Percentiles rank a stretch among this genome's conserved stretches.
These are phyloP conservation scores for Diaporthe capsici DNA, from an alignment of 2,329 filamentous ascomycete genomes.

Conservation along the genomic window DNA sequence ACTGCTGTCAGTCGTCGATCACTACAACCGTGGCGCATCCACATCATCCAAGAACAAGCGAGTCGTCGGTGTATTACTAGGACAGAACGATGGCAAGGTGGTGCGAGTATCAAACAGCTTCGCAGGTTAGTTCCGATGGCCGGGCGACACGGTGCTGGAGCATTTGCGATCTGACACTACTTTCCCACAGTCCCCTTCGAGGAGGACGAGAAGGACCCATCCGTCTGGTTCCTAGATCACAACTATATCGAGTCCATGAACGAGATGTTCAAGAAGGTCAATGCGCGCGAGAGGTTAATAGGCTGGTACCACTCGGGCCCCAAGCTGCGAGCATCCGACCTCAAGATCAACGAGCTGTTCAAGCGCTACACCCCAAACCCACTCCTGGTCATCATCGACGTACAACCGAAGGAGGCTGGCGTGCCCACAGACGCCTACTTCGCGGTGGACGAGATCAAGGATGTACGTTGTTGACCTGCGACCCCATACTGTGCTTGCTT, in stretches of 20 bases:
- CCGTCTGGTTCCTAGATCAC: conserved; percentile 99
- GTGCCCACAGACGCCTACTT: conserved; percentile 99
- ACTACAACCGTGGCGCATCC: conserved; percentile 92
- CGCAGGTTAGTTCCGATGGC: conserved; percentile 74
- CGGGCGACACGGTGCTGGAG: not conserved
- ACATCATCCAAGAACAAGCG: conserved; percentile 88
- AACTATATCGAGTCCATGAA: conserved; percentile 99
- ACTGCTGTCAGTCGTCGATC: conserved; percentile 96
- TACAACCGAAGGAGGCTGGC: conserved; percentile 97
- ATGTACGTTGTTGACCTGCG: conserved; percentile 71
- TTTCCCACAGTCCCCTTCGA: conserved; percentile 77
- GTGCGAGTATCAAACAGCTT: conserved; percentile 99
- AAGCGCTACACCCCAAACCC: conserved; percentile 99
- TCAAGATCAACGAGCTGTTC: conserved; percentile 99
- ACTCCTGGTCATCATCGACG: conserved; percentile 96
- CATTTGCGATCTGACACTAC: conserved; percentile 37
- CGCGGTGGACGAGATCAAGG: conserved; percentile 99
- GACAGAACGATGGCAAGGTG: conserved; percentile 95
- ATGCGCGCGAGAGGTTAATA: conserved; percentile 98
- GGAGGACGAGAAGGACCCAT: conserved; percentile 98
- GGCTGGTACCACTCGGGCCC: conserved; percentile 99
- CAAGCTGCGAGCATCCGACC: conserved; percentile 94
- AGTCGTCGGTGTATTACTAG: conserved; percentile 94
- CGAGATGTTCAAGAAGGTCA: conserved; percentile 99
- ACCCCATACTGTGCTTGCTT: not conserved